These are phyloP conservation scores for Zygoascus bituminiphila DNA, from an alignment of 805 yeast genomes.

Conservation along the genomic window DNA sequence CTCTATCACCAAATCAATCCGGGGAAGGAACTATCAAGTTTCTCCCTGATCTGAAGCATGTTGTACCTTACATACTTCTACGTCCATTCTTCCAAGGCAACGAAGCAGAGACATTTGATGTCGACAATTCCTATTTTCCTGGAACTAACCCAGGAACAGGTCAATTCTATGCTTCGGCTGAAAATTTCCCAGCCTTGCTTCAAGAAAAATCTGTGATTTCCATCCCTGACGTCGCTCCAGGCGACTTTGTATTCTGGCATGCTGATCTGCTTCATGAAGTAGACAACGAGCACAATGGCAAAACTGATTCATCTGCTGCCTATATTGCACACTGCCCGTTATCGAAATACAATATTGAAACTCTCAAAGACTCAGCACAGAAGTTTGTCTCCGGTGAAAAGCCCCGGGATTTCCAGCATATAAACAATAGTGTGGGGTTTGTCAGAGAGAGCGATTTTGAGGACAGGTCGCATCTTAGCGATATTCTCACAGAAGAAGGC, in stretches of 20 bases:
- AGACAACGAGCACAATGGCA: conserved; percentile 31
- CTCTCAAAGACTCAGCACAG: neutral
- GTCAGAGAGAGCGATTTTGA: neutral
- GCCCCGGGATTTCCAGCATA: neutral
- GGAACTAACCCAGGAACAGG: conserved; percentile 28
- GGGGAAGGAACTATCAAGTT: conserved; percentile 36
- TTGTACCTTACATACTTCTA: conserved; percentile 34
- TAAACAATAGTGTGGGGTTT: too few relatives aligned
- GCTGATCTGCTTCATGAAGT: conserved; percentile 37
- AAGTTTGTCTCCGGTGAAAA: neutral
- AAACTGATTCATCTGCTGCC: conserved; percentile 32
- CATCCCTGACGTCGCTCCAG: conserved; percentile 36
- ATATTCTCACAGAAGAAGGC: neutral
- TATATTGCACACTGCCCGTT: conserved; percentile 34
- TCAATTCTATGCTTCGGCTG: conserved; percentile 27
- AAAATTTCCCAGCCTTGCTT: conserved; percentile 31
- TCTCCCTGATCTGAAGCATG: conserved; percentile 31
- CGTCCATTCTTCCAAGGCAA: conserved; percentile 32
- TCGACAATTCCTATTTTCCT: conserved; percentile 13
- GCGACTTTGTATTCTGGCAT: conserved; percentile 41
- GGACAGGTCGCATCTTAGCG: neutral
- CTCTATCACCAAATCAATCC: conserved; percentile 31
- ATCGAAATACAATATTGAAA: conserved; percentile 7
- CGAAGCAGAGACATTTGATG: conserved; percentile 2
- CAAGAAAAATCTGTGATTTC: conserved; percentile 28